Percentiles rank a stretch among this genome's conserved stretches.
Evolutionary conservation across 2,329 filamentous ascomycete species (phyloP).

Genomic region (Penicillium sp.): DNA sequence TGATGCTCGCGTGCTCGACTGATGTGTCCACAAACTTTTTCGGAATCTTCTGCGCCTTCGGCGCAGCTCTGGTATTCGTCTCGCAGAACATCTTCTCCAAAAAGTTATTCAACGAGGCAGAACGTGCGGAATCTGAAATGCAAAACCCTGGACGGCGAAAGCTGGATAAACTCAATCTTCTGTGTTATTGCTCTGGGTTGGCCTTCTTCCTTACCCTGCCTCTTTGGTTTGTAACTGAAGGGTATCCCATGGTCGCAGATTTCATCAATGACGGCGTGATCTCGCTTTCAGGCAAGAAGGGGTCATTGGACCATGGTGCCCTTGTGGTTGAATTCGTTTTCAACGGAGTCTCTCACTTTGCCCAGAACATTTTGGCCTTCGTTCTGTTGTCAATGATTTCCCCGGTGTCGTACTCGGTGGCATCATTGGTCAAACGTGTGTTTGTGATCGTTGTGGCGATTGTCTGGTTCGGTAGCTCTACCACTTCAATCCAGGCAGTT

Average conservation of each 20-base stretch:
- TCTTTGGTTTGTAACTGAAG: conserved; percentile 92
- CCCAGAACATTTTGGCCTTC: conserved; percentile 93
- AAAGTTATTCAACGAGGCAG: conserved; percentile 92
- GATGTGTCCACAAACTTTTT: conserved; percentile 86
- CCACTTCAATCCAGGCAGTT: conserved; percentile 76
- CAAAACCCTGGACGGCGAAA: conserved; percentile 67
- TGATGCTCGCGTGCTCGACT: conserved; percentile 92
- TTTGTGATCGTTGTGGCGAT: conserved; percentile 96
- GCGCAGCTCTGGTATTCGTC: conserved; percentile 92
- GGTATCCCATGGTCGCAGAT: conserved; percentile 73
- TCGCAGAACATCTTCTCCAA: conserved; percentile 99
- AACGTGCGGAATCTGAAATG: conserved; percentile 75
- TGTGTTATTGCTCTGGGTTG: conserved; percentile 95
- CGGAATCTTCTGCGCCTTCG: conserved; percentile 84
- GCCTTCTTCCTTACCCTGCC: conserved; percentile 86
- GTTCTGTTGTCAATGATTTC: conserved; percentile 89
- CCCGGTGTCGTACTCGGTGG: conserved; percentile 95
- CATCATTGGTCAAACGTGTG: conserved; percentile 92
- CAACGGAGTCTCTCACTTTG: conserved; percentile 96
- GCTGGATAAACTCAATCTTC: conserved; percentile 91
- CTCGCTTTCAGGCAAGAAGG: conserved; percentile 73
- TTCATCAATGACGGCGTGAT: conserved; percentile 80
- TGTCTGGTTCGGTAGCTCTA: conserved; percentile 91
- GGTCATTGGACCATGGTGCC: conserved; percentile 64
- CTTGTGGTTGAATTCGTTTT: conserved; percentile 84